Evolutionary conservation across 352 stramenopile species (phyloP).

Genomic region (Nannochloropsis limnetica): DNA sequence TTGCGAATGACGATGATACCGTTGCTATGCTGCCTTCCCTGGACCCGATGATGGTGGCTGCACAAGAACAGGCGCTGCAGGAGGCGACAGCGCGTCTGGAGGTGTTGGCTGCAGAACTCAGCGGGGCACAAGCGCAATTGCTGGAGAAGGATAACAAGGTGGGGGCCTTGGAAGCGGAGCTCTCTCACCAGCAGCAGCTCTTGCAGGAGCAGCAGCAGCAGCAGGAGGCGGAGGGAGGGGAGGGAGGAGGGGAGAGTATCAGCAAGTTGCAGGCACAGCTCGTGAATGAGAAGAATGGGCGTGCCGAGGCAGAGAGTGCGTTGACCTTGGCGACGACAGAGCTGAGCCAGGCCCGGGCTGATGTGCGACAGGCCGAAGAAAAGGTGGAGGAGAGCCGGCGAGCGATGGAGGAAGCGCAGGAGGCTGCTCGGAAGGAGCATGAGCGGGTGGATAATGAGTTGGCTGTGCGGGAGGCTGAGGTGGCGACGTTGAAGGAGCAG

Average conservation of each 20-base stretch:
- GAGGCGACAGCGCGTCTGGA: constrained; percentile 2
- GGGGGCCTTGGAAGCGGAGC: background rate
- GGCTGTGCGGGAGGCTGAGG: constrained; percentile 5
- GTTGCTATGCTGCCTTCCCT: background rate
- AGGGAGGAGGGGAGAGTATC: background rate
- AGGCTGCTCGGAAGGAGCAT: constrained; percentile 23
- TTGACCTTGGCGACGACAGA: background rate
- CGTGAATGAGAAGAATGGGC: constrained; percentile 24
- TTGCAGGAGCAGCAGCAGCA: background rate
- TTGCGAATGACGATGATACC: constrained; percentile 29
- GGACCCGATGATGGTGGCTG: background rate
- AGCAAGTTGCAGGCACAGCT: constrained; percentile 23
- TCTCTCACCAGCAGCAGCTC: background rate
- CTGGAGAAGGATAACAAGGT: background rate
- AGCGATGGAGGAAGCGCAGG: background rate
- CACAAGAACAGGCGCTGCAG: background rate
- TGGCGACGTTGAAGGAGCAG: background rate
- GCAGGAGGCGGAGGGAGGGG: background rate
- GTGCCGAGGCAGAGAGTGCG: constrained; percentile 6
- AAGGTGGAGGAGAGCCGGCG: background rate
- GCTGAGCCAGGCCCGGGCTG: background rate
- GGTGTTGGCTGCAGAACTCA: background rate
- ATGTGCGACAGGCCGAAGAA: background rate
- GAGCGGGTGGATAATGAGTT: constrained; percentile 24
- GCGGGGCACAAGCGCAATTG: background rate